Evolutionary conservation across 805 yeast species (phyloP).

Genomic region (Scheffersomyces amazonensis): DNA sequence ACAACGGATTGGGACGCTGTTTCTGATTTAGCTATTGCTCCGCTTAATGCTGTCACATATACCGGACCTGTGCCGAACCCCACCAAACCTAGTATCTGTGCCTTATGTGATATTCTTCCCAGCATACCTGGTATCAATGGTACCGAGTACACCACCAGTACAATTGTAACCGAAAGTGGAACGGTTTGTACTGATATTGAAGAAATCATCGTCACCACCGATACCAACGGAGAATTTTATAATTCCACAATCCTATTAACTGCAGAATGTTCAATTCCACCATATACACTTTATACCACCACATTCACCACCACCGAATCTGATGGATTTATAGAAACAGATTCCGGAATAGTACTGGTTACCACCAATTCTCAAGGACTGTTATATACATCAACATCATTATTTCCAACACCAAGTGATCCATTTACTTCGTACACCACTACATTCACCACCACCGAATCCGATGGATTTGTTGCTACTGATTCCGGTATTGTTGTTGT

Average conservation of each 20-base stretch:
- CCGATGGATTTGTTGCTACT: slow-evolving; percentile 3
- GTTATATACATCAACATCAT: not conserved
- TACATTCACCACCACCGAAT: slow-evolving; percentile 5
- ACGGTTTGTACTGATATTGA: not conserved
- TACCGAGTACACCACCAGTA: slow-evolving; percentile 1
- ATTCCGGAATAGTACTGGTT: not conserved
- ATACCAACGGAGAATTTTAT: not conserved
- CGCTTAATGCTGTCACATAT: slow-evolving; percentile 1
- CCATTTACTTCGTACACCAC: slow-evolving; percentile 8
- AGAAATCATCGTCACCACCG: not conserved
- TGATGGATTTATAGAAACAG: slow-evolving; percentile 11
- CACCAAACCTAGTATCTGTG: not conserved
- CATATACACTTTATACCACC: not conserved
- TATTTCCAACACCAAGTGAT: not conserved
- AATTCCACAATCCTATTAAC: slow-evolving; percentile 4
- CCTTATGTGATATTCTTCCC: not conserved
- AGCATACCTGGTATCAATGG: not conserved
- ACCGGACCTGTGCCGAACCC: not conserved
- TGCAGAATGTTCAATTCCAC: not conserved
- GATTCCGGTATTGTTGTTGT: not conserved
- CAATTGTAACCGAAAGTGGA: not conserved
- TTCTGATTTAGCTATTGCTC: not conserved
- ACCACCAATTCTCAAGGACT: not conserved
- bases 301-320: slow-evolving; percentile 6
- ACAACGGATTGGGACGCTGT: slow-evolving; percentile 6